Base-by-base conservation (phyloP, 2,329 filamentous ascomycete genomes). In the Microcera coccophila region DNA sequence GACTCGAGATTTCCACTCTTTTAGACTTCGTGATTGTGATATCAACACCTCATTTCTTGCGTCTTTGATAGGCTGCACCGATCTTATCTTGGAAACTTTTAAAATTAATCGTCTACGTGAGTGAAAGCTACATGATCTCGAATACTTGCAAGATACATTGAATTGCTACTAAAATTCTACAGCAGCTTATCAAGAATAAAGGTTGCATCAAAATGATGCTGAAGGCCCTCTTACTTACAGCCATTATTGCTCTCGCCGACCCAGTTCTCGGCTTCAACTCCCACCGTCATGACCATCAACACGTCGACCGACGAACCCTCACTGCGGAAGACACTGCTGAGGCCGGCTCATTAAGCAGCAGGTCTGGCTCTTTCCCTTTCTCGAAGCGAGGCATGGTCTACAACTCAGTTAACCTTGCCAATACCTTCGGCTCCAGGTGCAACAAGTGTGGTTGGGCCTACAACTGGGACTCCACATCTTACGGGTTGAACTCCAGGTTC, bases 381-480 rank as follows among this genome's bases (percentile, higher is more conserved):
- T 52, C 57, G 55, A 84, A 85, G 78, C 81, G 82, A 61, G 84
- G 84, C 65, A 65, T 87, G 38, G 78, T 78, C 38, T 88, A 82
- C 76, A 86, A 87, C 65, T 68, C 78, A 22, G 72, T 72, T 42
- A 54, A 52, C 20, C 68, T 84, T 26, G 73, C 76, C 61, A 65
- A 69, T 41, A 55, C 64, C 49, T 82, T 87, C 62, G 63, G 65
- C 48, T 47, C 28, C 28, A 38, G 36, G 28, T 67, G 63, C 52
- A 60, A 74, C 45, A 51, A 54, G 42, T 72, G 78, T 58, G 64
- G 66, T 31, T 87, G 83, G 79, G 74, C 67, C 36, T 85, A 85
- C 74, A 86, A 86, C 76, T 88, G 84, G 84, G 80, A 67, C 34
- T 72, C 73, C 36, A 50, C 49, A 10, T 55, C 69, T 36, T 63